Base-by-base conservation (phyloP, 257 asterid species). In the Leptodermis oblonga region DNA sequence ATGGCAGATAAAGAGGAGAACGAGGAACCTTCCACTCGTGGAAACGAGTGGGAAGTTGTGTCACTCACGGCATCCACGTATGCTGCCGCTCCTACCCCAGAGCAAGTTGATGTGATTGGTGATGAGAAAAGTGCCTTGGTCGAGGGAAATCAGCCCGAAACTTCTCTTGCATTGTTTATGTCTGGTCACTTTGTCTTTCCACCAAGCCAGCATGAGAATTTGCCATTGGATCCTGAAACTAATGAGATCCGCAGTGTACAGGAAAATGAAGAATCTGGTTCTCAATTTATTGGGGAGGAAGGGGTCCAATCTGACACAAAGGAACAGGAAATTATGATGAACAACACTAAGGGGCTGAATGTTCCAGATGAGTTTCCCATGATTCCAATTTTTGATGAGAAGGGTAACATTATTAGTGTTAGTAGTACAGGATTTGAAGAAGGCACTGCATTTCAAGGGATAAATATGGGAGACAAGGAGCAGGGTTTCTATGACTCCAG, bases 11-110 rank as follows among this genome's bases (percentile, higher is more conserved):
- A 69, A 48, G 88, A 82, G 74, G 86, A 77, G 59, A 83, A 69
- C 10, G 82, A 75, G 73, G 90, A 80, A 68, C 71, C 78, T 67
- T 80, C 74, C 68, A 74, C 94, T 26, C 92, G 88, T 60, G 95
- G 91, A 79, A 83, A 82, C 76, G 97, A 90, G 43, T 92, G 98
- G 98, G 98, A 92, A 78, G 97, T 87, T 53, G 96, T 92, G 60
- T 79, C 96, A 55, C 92, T 92, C 71, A 86, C 96, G 18, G 92
- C 85, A 37, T 92, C 98, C 33, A 78, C 90, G 62, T 90, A 87
- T 81, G 94, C 90, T 73, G 90, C 98, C 62, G 83, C 89, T 36
- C 93, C 93, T 74, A 87, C 84, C 78, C 83, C 86, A 0, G 62
- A 71, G 46, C 73, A 70, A 73, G 83, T 62, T 39, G 85, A 71